Evolutionary conservation across 305 asterid species (phyloP), one percentile per base, ranked within the genome.

Genomic region (Fraxinus albicans): DNA sequence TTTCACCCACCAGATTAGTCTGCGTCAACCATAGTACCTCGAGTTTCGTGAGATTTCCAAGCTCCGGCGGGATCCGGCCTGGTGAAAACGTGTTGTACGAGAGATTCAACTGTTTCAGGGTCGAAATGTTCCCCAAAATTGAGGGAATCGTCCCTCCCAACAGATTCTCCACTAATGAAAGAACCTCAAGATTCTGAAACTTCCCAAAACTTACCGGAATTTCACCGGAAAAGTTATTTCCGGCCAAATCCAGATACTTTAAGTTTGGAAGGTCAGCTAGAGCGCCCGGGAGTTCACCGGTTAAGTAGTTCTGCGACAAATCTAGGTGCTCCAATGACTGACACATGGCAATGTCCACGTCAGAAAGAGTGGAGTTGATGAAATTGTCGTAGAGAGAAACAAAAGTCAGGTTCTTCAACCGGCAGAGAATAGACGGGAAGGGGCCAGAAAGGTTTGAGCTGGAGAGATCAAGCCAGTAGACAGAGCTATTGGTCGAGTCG

Each of bases 1-100:
- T 91, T 77, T 82, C 93, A 7, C 98, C 98, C 3, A 89, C 77
- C 34, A 94, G 88, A 83, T 90, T 91, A 63, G 98, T 92, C 81
- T 90, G 92, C 0, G 96, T 90, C 77, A 96, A 91, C 99, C 99
- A 96, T n/a, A 96, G 90, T n/a, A 92, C 95, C 91, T 94, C 93
- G 0, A 96, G 88, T 83, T 86, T 87, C 42, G 91, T 82, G 34
- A 96, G 90, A 36, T 94, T 94, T 0, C 98, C 99, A 8, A 96
- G 84, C 90, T 91, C 95, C 85, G 91, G 89, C 67, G 98, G 98
- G 65, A 96, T 84, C 88, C 94, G 94, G 84, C 98, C 94, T 86
- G 92, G 93, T 0, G 79, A 87, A 86, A 96, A 94, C 81, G 94
- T 89, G 88, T 94, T 96, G 87, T 96, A 96, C 7, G 97, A 93